phyloP scores from a whole-genome alignment of 78 protist genomes.

The Dictyostelium discoideum region DNA sequence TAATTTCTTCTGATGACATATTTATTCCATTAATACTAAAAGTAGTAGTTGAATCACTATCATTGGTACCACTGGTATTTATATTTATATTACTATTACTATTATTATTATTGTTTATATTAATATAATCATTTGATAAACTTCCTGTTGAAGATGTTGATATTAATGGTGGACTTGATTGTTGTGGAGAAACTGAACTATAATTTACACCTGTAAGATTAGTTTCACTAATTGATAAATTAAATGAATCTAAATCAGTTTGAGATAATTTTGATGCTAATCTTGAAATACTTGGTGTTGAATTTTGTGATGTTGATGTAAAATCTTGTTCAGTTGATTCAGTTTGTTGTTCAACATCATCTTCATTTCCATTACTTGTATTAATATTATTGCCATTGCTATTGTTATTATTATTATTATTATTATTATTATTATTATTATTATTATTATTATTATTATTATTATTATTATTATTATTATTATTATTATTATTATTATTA shows the following conservation, averaged over 20 bases:
- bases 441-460: neutral
- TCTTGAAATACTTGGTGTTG: neutral
- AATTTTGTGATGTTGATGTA: neutral
- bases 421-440: constrained; percentile 3
- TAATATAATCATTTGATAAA: neutral
- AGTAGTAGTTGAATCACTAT: neutral
- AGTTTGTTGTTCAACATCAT: neutral
- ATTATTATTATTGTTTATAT: neutral
- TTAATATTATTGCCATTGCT: too few species aligned
- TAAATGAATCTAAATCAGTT: neutral
- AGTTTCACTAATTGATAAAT: neutral
- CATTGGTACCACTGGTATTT: neutral
- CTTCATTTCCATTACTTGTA: neutral
- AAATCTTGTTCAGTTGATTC: neutral
- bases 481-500: neutral
- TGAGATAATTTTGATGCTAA: neutral
- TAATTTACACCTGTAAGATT: neutral
- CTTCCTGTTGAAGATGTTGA: neutral
- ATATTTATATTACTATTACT: neutral
- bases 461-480: neutral
- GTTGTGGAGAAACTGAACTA: neutral
- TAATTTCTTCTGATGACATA: constrained; percentile 25
- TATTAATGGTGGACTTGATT: neutral
- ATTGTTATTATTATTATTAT: neutral
- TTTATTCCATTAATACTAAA: neutral